Evolutionary conservation across 2,329 filamentous ascomycete species (phyloP), one percentile per base, ranked within the genome.

Genomic region (Cercospora beticola): DNA sequence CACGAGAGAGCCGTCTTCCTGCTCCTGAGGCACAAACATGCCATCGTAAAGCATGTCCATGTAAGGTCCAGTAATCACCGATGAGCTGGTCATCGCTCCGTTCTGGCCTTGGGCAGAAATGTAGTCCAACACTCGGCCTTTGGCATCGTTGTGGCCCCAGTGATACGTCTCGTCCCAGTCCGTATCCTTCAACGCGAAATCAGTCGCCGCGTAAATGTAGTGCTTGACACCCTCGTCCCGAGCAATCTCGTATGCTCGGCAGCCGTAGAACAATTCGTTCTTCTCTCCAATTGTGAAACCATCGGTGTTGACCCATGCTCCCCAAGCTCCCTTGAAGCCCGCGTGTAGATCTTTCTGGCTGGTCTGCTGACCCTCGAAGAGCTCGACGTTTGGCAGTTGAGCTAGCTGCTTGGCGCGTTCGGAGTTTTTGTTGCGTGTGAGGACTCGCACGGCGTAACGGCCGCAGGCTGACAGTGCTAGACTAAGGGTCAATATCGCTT

Each of bases 231-330:
- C 80, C 58, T 71, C 74, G 58, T 79, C 76, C 5, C 78, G 49
- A 1, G 80, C 79, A 2, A 81, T 68, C 70, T 81, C 78, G 64
- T 80, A 81, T 5, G 68, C 62, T n/a, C 79, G 74, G 12, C 80
- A 78, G 2, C 75, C 76, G 77, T 77, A 87, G 73, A 79, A 86
- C 1, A 81, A 81, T 74, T 87, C 84, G 0, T 79, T 79, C 72
- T 86, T 86, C 75, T 86, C 84, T 36, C 85, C 85, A 26, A 78
- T 77, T 68, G 84, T 86, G 75, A 86, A 86, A 14, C 84, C 83
- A 70, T 87, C 85, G 52, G 85, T 83, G 72, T 87, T 87, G 59
- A 87, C 77, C 70, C 84, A 87, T 3, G 84, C 84, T n/a, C 81
- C 82, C 70, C 82, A 80, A 58, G 81, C 82, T 5, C 81, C 83